Base-by-base conservation (phyloP, 78 protist species). In the Cyanophora paradoxa region DNA sequence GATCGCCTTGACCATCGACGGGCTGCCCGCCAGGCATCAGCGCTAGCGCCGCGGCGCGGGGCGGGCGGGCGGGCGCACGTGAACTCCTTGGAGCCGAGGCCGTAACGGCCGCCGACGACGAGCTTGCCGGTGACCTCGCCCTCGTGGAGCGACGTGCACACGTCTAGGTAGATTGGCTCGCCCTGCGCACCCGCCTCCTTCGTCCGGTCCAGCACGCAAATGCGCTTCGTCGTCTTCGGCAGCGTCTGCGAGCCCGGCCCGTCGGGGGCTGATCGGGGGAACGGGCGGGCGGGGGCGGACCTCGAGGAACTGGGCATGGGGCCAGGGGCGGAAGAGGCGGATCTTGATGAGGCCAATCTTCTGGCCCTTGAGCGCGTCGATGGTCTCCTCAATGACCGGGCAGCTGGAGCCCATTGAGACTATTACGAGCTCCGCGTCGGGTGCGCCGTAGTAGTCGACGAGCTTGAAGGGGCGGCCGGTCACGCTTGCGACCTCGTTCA, bases 141-240 rank as follows among this genome's bases (percentile, higher is more conserved):
- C 64, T n/a, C 41, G n/a, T 24, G 34, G 11, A 78, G 1, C 31
- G 68, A 37, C 24, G 70, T 26, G 33, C 22, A 3, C 24, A 88
- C 92, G 50, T 80, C 85, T 1, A 74, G 86, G 75, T 77, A 88
- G 41, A 88, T 67, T 17, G 92, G 92, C 70, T 76, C 73, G 41
- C 89, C 89, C 26, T 59, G 33, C 20, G 89, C 28, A 31, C 85
- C 87, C 37, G 24, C 62, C 44, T 88, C 90, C 63, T 82, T 77
- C 17, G 76, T 44, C n/a, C 88, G 48, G 42, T 87, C 91, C 28
- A 87, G 77, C 31, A 87, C 91, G 74, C 74, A 0, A n/a, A 87
- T 69, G 31, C 56, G 5, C 58, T 71, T 73, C 33, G 41, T 68
- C 20, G 87, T 52, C 36, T 40, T 17, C 24, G 91, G 91, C 33